A percentile compares a stretch with the other conserved stretches of the same genome.
These are phyloP conservation scores for Ophiosphaerella korrae DNA, from an alignment of 2,329 filamentous ascomycete genomes.

Conservation along the genomic window DNA sequence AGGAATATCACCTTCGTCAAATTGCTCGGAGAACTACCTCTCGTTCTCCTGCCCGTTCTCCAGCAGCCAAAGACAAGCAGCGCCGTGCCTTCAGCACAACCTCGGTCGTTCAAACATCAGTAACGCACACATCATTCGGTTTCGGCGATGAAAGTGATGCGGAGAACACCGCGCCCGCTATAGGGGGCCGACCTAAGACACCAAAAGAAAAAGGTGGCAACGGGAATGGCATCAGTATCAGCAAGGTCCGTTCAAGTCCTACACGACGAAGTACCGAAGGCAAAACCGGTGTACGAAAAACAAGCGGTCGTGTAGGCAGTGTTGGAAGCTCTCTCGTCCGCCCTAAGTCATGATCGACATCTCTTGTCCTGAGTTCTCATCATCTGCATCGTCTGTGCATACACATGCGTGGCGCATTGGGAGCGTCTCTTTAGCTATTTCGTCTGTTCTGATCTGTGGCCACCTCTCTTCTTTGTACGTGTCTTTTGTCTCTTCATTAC, in stretches of 20 bases:
- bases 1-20: slow-evolving; percentile 77
- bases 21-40: slow-evolving; percentile 65
- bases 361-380: slow-evolving; percentile 6
- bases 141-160: slow-evolving; percentile 52
- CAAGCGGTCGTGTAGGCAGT: slow-evolving; percentile 57
- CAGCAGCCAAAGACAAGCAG: slow-evolving; percentile 61
- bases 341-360: slow-evolving; percentile 33
- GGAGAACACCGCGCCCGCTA: slow-evolving; percentile 49
- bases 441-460: slow-evolving; percentile 10
- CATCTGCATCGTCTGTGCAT: slow-evolving; percentile 20
- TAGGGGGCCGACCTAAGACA: slow-evolving; percentile 50
- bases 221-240: slow-evolving; percentile 53
- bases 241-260: slow-evolving; percentile 53
- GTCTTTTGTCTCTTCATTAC: slow-evolving; percentile 8
- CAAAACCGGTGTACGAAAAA: slow-evolving; percentile 57
- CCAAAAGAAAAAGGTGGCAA: slow-evolving; percentile 50
- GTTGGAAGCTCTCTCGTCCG: slow-evolving; percentile 43
- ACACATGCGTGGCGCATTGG: slow-evolving; percentile 31
- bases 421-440: slow-evolving; percentile 15
- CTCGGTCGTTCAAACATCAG: slow-evolving; percentile 55
- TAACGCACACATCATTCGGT: slow-evolving; percentile 42
- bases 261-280: slow-evolving; percentile 53
- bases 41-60: slow-evolving; percentile 66
- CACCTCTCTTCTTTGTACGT: slow-evolving; percentile 17
- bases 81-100: slow-evolving; percentile 76